Percentiles rank a stretch among this genome's conserved stretches.
phyloP scores from a whole-genome alignment of 1,139 yeast genomes.

The Suhomyces bokatorum region DNA sequence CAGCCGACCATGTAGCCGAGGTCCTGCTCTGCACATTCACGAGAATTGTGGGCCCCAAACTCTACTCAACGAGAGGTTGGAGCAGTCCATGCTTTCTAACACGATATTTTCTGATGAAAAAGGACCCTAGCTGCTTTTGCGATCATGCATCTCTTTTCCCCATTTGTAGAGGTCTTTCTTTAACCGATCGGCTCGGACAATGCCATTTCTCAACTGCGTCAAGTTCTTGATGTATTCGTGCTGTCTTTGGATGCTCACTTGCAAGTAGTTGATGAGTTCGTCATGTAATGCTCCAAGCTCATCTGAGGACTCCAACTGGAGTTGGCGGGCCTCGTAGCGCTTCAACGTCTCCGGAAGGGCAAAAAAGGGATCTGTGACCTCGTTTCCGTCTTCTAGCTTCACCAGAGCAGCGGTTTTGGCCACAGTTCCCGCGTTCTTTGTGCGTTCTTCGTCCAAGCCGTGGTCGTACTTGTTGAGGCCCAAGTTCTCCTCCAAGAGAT shows the following conservation, averaged over 20 bases:
- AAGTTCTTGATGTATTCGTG: constrained; percentile 86
- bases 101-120: too few relatives aligned
- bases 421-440: not conserved
- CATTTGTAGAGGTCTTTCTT: constrained; percentile 70
- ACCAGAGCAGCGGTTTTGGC: not conserved
- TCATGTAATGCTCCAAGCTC: constrained; percentile 35
- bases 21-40: not conserved
- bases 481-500: constrained; percentile 61
- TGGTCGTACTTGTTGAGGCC: constrained; percentile 72
- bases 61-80: too few relatives aligned
- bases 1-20: not conserved
- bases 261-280: constrained; percentile 46
- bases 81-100: too few relatives aligned
- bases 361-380: constrained; percentile 40
- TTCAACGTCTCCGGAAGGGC: constrained; percentile 38
- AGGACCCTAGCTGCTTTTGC: constrained; percentile 33
- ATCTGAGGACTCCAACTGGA: constrained; percentile 28
- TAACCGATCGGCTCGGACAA: constrained; percentile 75
- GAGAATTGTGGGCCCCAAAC: not conserved
- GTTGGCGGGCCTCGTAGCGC: constrained; percentile 39
- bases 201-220: constrained; percentile 66
- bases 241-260: constrained; percentile 72
- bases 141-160: constrained; percentile 85
- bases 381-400: constrained; percentile 20
- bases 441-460: constrained; percentile 42